Base-by-base conservation (phyloP, 2,329 filamentous ascomycete genomes). In the Colletotrichum endophyticum region DNA sequence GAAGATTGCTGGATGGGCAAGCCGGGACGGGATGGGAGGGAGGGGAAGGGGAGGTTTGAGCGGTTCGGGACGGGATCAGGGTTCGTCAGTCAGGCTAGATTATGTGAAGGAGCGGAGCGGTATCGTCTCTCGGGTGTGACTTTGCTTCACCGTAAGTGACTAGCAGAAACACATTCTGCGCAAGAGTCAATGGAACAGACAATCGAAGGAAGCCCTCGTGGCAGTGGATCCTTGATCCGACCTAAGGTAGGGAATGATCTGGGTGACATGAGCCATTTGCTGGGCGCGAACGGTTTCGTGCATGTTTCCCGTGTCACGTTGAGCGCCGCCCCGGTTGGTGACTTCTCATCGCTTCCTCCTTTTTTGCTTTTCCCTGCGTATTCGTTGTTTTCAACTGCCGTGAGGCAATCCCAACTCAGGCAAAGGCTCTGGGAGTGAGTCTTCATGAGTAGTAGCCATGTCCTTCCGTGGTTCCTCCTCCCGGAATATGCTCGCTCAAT, bases 301-400 rank as follows among this genome's bases (percentile, higher is more conserved):
- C 73, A 76, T 68, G 32, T 68, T 39, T 68, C 30, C 32, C 39
- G 70, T 75, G 16, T 64, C 32, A 68, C 73, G 44, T 53, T 57
- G n/a, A 62, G 28, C 53, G 36, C 16, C 8, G 28, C 8, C 22
- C 3, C 27, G 19, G 27, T 9, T 25, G 13, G 25, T 59, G 16
- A 13, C 44, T 49, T 49, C 44, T 36, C 34, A 36, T 36, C 15
- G 34, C 34, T 36, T 36, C 34, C 34, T 36, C 34, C 6, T 36
- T 27, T 30, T 61, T 30, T 61, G 27, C 30, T 22, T 32, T 32
- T 36, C 15, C 28, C 59, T 30, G 5, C 59, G 32, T 62, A n/a
- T 30, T 32, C 59, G 32, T 22, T 36, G 16, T 62, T 62, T 22
- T 12, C 19, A 28, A 19, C 27, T 34, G 63, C 64, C 53, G 27